Conservation (phyloP, 2,329 filamentous ascomycete genomes). For the Graphilbum ipis-grandicollis region DNA sequence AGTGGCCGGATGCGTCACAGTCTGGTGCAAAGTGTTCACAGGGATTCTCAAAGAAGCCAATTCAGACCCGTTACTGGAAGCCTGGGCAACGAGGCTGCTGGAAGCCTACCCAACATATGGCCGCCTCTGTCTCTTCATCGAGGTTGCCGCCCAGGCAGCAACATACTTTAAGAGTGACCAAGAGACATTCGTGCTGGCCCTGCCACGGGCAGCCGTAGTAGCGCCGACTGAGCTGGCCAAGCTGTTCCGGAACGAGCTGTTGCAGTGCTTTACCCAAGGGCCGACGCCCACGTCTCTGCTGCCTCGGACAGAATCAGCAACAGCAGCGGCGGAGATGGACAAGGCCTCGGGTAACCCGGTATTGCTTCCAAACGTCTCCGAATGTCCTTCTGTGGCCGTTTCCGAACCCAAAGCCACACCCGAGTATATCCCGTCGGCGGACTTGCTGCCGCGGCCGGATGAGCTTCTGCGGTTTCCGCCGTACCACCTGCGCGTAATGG, state of each 20-base stretch:
- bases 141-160: slow-evolving; percentile 12
- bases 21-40: slow-evolving; percentile 20
- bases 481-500: slow-evolving; percentile 25
- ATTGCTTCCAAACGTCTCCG: no score
- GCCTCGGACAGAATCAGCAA: neutral
- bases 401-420: no score
- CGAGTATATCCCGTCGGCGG: slow-evolving; percentile 22
- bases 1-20: slow-evolving; percentile 19
- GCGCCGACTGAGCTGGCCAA: slow-evolving; percentile 17
- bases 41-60: slow-evolving; percentile 20
- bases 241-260: slow-evolving; percentile 18
- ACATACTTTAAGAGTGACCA: slow-evolving; percentile 21
- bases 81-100: slow-evolving; percentile 24
- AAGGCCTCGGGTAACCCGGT: slow-evolving; percentile 14
- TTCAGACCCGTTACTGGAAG: slow-evolving; percentile 17
- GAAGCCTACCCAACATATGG: slow-evolving; percentile 14
- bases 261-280: slow-evolving; percentile 17
- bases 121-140: slow-evolving; percentile 19
- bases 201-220: slow-evolving; percentile 17
- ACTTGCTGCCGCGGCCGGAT: slow-evolving; percentile 25
- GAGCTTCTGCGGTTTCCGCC: slow-evolving; percentile 28
- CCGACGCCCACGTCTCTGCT: neutral
- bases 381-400: no score
- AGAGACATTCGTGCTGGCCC: slow-evolving; percentile 19
- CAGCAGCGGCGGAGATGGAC: slow-evolving; percentile 17